Percentiles rank a stretch among this genome's conserved stretches.
phyloP scores from a whole-genome alignment of 345 rosid genomes.

The Turritis glabra region DNA sequence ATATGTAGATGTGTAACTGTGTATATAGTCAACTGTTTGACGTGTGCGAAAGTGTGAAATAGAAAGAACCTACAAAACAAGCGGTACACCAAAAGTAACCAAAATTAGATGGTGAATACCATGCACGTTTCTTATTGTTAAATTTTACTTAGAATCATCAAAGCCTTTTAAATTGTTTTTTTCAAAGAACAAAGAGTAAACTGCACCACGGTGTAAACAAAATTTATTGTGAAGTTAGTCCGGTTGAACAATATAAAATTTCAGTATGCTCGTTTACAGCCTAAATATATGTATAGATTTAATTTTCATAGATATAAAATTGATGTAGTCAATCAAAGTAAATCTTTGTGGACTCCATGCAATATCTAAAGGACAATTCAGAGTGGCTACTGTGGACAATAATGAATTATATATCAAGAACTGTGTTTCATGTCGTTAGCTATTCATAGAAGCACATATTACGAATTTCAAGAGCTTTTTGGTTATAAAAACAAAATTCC shows the following conservation, averaged over 20 bases:
- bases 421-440: neutral
- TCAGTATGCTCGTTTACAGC: neutral
- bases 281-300: neutral
- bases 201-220: neutral
- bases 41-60: neutral
- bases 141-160: too few relatives aligned
- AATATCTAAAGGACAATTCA: constrained; percentile 10
- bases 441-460: neutral
- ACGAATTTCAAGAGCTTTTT: neutral
- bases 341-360: constrained; percentile 14
- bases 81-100: neutral
- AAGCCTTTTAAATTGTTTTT: too few relatives aligned
- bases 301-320: neutral
- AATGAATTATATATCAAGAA: neutral
- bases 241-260: neutral
- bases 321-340: neutral
- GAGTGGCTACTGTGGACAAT: constrained; percentile 6
- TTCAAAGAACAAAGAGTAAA: neutral
- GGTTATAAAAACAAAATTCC: neutral
- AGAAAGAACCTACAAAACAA: neutral
- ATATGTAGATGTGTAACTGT: neutral
- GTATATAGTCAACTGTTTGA: neutral
- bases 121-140: neutral
- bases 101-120: neutral
- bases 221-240: neutral